These are phyloP conservation scores for Melaleuca alternifolia DNA, from an alignment of 345 rosid genomes.

Conservation along the genomic window DNA sequence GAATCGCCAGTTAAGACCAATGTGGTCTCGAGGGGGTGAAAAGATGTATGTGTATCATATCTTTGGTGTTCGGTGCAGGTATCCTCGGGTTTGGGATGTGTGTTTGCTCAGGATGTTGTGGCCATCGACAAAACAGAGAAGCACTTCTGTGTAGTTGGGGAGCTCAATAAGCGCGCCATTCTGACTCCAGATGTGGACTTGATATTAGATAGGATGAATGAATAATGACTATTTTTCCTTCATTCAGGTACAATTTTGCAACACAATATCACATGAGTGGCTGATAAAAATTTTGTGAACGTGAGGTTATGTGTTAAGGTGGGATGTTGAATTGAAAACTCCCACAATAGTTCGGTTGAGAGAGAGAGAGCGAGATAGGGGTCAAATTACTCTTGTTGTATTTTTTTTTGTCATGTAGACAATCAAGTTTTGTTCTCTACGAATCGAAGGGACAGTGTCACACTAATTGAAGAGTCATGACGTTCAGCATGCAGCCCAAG, in stretches of 20 bases:
- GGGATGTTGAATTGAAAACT: neutral
- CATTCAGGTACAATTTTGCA: neutral
- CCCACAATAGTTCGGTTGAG: neutral
- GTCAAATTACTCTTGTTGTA: neutral
- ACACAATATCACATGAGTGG: neutral
- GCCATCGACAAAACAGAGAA: slow-evolving; percentile 38
- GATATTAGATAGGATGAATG: slow-evolving; percentile 22
- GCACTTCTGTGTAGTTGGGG: slow-evolving; percentile 45
- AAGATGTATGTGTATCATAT: neutral
- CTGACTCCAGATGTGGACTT: slow-evolving; percentile 64
- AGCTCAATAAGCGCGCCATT: slow-evolving; percentile 51
- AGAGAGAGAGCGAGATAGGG: neutral
- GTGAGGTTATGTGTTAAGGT: neutral
- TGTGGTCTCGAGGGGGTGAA: neutral
- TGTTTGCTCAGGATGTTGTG: slow-evolving; percentile 59
- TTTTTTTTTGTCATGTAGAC: neutral
- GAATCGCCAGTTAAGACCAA: neutral
- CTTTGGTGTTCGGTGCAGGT: slow-evolving; percentile 31
- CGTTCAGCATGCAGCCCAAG: neutral
- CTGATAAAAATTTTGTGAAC: neutral
- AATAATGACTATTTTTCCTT: neutral
- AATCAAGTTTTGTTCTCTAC: neutral
- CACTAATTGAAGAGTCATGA: neutral
- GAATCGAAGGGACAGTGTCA: neutral
- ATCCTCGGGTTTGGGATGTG: slow-evolving; percentile 44